These are phyloP conservation scores for Pulveroboletus sp. DNA, from an alignment of 768 basidiomycete species.

Conservation along the genomic window DNA sequence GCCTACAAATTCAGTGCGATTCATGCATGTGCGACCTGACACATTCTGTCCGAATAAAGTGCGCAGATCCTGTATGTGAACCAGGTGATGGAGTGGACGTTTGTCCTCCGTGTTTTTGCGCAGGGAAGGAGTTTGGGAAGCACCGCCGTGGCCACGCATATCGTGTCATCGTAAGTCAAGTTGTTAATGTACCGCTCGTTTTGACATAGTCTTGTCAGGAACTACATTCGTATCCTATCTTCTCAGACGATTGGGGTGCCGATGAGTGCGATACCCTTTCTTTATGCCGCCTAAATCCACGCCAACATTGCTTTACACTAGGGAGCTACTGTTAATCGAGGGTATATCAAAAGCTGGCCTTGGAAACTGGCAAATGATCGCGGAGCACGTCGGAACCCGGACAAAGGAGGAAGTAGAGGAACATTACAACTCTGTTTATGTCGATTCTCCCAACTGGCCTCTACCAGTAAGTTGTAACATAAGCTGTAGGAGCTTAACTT, in stretches of 20 bases:
- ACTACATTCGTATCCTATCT: conserved; percentile 95
- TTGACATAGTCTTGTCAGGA: conserved; percentile 51
- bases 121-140: conserved; percentile 82
- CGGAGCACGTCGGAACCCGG: conserved; percentile 91
- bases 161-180: conserved; percentile 73
- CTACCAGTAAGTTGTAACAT: conserved; percentile 57
- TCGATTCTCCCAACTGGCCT: conserved; percentile 78
- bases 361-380: conserved; percentile 96
- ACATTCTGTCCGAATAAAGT: conserved; percentile 95
- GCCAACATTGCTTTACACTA: conserved; percentile 28
- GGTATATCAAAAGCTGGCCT: conserved; percentile 85
- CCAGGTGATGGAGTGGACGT: conserved; percentile 84
- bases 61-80: conserved; percentile 78
- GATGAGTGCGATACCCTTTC: conserved; percentile 69
- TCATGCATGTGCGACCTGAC: conserved; percentile 85
- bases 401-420: conserved; percentile 91
- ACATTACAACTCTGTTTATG: conserved; percentile 82
- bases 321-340: conserved; percentile 86
- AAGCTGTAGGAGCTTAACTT: conserved; percentile 1
- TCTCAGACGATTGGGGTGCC: conserved; percentile 93
- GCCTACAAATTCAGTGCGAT: conserved; percentile 82
- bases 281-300: neutral
- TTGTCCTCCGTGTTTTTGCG: conserved; percentile 89
- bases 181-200: neutral
- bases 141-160: conserved; percentile 89